Evolutionary conservation across 2,329 filamentous ascomycete species (phyloP), one percentile per base, ranked within the genome.

Genomic region (Trichoderma sp.): DNA sequence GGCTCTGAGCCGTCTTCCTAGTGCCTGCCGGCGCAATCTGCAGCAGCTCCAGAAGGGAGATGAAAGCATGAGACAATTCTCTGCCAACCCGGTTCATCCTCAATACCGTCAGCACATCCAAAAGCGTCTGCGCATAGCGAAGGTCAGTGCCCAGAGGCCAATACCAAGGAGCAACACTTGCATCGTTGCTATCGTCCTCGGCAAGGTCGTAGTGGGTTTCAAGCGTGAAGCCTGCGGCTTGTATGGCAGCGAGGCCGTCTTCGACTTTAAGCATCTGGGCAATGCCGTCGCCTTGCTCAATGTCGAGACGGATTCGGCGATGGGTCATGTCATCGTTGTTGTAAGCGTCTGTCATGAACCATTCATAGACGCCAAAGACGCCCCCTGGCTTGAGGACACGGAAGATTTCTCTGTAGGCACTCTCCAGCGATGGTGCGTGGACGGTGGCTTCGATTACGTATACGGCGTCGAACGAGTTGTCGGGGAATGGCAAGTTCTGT

Each of bases 381-480:
- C 95, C 94, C 69, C 95, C 95, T 22, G 95, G 95, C 86, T 98
- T 99, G 71, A 99, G 86, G 25, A 97, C 94, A 57, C 92, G 92
- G 87, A 90, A 94, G 76, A 98, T 98, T 80, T 98, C 91, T 78
- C 88, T 90, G 84, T 99, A 99, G 72, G 97, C 93, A 68, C 92
- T 94, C 76, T 93, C 91, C 8, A 98, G 88, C 53, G 89, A 91
- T 50, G 94, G 95, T 0, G 95, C 95, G 79, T 99, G 95, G 60
- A 96, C 92, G 3, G 95, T 99, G 3, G 95, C 95, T 82, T 99
- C 95, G 73, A 99, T 98, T 64, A 94, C 94, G 78, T 98, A 98
- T 64, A 97, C 92, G 67, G 93, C 93, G 74, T 98, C 95, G 80
- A 98, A 98, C 22, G 84, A 88, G 84, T 96, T 92, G 76, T 95